These are phyloP conservation scores for Acanthamoeba healyi DNA, from an alignment of 208 protist species.

Conservation along the genomic window DNA sequence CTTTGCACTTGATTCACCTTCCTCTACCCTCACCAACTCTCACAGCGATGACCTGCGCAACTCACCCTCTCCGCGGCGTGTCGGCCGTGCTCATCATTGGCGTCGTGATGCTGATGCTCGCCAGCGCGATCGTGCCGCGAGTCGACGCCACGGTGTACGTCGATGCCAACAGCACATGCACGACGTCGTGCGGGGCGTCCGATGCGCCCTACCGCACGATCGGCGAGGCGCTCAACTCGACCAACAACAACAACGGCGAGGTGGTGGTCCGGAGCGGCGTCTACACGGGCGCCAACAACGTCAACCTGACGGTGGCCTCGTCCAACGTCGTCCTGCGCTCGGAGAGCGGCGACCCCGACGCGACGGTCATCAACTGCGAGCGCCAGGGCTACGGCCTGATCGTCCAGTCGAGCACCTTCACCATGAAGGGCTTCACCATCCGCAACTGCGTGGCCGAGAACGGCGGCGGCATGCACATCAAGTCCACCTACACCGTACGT, in stretches of 20 bases:
- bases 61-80: no score
- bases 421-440: background rate
- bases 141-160: background rate
- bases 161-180: constrained; percentile 1
- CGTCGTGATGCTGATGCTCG: no score
- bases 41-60: no score
- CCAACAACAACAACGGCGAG: background rate
- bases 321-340: background rate
- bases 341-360: background rate
- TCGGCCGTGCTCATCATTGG: no score
- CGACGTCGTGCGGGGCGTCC: background rate
- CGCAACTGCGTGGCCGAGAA: background rate
- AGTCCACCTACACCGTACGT: background rate
- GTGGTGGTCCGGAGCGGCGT: background rate
- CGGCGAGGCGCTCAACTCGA: background rate
- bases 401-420: constrained; percentile 7
- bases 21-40: no score
- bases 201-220: background rate
- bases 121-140: no score
- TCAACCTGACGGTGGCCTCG: background rate
- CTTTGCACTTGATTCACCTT: no score
- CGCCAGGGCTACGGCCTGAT: background rate
- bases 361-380: background rate
- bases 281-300: background rate
- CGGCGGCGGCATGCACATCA: background rate